A percentile compares a stretch with the other conserved stretches of the same genome.
phyloP scores from a whole-genome alignment of 2,329 filamentous ascomycete species.

The Diplodia sapinea region DNA sequence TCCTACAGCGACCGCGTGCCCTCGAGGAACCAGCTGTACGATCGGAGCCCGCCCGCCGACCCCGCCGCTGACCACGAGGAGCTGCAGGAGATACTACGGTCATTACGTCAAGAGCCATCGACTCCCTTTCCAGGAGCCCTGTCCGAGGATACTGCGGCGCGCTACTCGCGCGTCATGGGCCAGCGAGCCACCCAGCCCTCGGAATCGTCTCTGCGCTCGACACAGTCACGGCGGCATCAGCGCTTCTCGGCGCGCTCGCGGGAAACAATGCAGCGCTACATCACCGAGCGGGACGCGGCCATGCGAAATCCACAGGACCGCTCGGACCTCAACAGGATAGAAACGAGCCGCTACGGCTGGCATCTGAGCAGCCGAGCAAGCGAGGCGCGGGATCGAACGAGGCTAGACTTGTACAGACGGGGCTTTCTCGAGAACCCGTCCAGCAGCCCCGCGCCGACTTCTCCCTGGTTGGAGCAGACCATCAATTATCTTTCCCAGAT shows the following conservation, averaged over 20 bases:
- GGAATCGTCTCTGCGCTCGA: slow-evolving; percentile 47
- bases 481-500: slow-evolving; percentile 67
- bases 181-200: slow-evolving; percentile 38
- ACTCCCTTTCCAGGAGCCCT: slow-evolving; percentile 46
- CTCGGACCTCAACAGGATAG: slow-evolving; percentile 32
- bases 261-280: slow-evolving; percentile 49
- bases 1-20: slow-evolving; percentile 63
- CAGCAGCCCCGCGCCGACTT: slow-evolving; percentile 37
- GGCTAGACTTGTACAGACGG: slow-evolving; percentile 40
- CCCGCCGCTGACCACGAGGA: slow-evolving; percentile 46
- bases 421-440: slow-evolving; percentile 40
- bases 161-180: slow-evolving; percentile 39
- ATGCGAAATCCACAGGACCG: slow-evolving; percentile 34
- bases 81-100: slow-evolving; percentile 49
- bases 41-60: slow-evolving; percentile 61
- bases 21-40: slow-evolving; percentile 62
- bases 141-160: slow-evolving; percentile 43
- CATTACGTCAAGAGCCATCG: slow-evolving; percentile 49
- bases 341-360: slow-evolving; percentile 29
- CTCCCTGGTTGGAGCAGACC: slow-evolving; percentile 60
- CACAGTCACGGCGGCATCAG: slow-evolving; percentile 49
- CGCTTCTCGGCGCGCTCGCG: slow-evolving; percentile 47
- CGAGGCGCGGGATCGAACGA: slow-evolving; percentile 27
- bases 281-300: slow-evolving; percentile 47
- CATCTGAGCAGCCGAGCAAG: slow-evolving; percentile 16